Percentiles rank a stretch among this genome's conserved stretches.
Conservation (phyloP, 306 rosid species). For the Inga leiocalycina region DNA sequence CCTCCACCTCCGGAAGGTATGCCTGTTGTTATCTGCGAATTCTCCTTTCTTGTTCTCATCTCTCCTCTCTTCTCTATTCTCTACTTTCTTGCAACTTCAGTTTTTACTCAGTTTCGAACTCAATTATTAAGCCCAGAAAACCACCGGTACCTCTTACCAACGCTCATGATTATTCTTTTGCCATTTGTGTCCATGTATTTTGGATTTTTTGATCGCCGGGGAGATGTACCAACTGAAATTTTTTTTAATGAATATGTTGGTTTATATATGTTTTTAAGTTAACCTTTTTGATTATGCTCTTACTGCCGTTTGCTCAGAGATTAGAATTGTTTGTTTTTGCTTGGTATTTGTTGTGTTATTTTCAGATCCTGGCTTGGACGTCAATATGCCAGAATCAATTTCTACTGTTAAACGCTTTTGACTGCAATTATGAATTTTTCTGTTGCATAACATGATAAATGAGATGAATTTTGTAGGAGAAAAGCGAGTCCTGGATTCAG, state of each 20-base stretch:
- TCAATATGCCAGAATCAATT: background rate
- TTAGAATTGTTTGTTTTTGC: background rate
- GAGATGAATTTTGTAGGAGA: constrained; percentile 15
- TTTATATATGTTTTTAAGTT: background rate
- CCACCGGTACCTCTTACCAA: background rate
- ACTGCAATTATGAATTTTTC: background rate
- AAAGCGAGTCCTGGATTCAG: constrained; percentile 54
- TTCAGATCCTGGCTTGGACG: background rate
- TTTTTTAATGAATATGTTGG: background rate
- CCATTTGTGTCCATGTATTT: background rate
- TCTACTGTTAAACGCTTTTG: background rate
- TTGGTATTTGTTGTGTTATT: background rate
- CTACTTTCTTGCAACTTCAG: background rate
- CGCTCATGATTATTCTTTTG: background rate
- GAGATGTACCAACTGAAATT: background rate
- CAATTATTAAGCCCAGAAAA: background rate
- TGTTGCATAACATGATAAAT: background rate
- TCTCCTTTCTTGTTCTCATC: background rate
- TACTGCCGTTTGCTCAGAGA: background rate
- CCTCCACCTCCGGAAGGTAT: constrained; percentile 13
- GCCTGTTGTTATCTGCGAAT: background rate
- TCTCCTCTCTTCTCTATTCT: background rate
- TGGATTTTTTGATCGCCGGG: background rate
- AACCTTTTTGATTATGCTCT: background rate
- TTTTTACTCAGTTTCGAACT: background rate